Base-by-base conservation (phyloP, 2,329 filamentous ascomycete species). In the Venturia nashicola region DNA sequence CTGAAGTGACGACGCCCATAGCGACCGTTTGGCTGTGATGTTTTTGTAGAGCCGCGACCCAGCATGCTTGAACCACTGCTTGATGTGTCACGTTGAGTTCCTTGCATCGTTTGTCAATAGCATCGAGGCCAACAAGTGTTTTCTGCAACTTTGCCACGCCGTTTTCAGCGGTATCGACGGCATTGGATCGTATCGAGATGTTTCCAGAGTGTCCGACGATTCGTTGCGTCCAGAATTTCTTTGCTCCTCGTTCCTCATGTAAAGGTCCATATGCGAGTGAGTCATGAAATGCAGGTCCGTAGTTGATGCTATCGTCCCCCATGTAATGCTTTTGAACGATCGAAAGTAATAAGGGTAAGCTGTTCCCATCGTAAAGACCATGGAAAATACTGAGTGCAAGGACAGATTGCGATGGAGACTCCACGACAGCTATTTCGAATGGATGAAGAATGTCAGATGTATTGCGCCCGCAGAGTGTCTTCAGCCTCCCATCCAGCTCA, bases 351-450 rank as follows among this genome's bases (percentile, higher is more conserved):
- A 90, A 72, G 1, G 82, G 80, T 46, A 96, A 81, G 66, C 91
- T 93, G 67, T 83, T 87, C 1, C 91, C 92, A 73, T 97, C 92
- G 69, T 97, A 97, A 0, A 96, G 73, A 0, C 83, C 91, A 71
- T 97, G 92, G 74, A 96, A 96, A 0, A 95, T 86, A 57, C 88
- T 82, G 2, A 96, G 69, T 2, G 80, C 74, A 40, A 96, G 74
- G 0, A 79, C 67, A 7, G 69, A 70, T 16, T 67, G 67, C 1
- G 66, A 64, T 5, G 71, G 66, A 11, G 71, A 70, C 34, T 67
- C 69, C 6, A 83, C 65, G 0, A 81, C 63, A 1, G 81, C 70
- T 1, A 85, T 66, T 62, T 85, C 78, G 5, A 88, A 71, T 0
- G 86, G 86, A 7, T 72, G 74, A 2, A 69, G 68, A 1, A 88